A percentile compares a stretch with the other conserved stretches of the same genome.
These are phyloP conservation scores for Fusarium virguliforme DNA, from an alignment of 2,329 filamentous ascomycete genomes.

Conservation along the genomic window DNA sequence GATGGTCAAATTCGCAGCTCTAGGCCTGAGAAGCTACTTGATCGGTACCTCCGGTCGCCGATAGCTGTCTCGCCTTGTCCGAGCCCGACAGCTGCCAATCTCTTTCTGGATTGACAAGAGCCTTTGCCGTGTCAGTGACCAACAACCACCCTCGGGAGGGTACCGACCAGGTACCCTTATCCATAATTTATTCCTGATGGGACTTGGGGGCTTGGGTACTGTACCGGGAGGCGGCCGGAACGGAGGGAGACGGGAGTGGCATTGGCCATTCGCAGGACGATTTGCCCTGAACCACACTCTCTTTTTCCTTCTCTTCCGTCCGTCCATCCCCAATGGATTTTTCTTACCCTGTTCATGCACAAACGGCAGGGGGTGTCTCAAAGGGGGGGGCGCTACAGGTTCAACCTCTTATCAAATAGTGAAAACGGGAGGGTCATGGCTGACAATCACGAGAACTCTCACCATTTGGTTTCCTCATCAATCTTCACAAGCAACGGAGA, in stretches of 20 bases:
- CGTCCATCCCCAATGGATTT: slow-evolving; percentile 51
- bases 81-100: slow-evolving; percentile 7
- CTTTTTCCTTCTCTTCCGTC: slow-evolving; percentile 33
- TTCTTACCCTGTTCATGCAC: slow-evolving; percentile 39
- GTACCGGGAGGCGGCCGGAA: slow-evolving; percentile 40
- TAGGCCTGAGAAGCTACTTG: background rate
- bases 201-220: slow-evolving; percentile 14
- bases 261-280: slow-evolving; percentile 32
- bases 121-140: slow-evolving; percentile 19
- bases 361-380: slow-evolving; percentile 42
- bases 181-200: slow-evolving; percentile 26
- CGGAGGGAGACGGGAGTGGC: slow-evolving; percentile 32
- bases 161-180: slow-evolving; percentile 32
- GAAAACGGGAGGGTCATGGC: slow-evolving; percentile 11
- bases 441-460: slow-evolving; percentile 14
- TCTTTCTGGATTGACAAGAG: slow-evolving; percentile 1
- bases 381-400: slow-evolving; percentile 16
- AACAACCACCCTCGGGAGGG: slow-evolving; percentile 19
- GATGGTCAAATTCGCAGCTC: slow-evolving; percentile 9
- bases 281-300: slow-evolving; percentile 21
- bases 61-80: slow-evolving; percentile 3
- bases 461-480: slow-evolving; percentile 37
- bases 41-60: background rate
- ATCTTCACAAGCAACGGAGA: slow-evolving; percentile 44
- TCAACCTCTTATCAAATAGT: slow-evolving; percentile 36